Evolutionary conservation across 306 rosid genomes (phyloP).

Genomic region (Lathyrus aphaca): DNA sequence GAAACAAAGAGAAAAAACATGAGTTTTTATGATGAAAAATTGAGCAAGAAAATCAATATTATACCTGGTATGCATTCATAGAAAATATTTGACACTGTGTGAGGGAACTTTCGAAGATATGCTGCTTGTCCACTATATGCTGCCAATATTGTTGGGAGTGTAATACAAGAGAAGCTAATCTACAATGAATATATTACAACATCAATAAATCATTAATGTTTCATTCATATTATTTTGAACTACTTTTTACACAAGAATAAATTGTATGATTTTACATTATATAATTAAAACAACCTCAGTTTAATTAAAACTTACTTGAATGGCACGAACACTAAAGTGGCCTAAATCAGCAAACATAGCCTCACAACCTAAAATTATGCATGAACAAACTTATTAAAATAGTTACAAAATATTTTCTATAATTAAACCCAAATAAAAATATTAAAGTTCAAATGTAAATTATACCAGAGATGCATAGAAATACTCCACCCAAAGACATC

Average conservation of each 20-base stretch:
- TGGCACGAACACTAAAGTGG: conserved; percentile 62
- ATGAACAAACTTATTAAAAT: background rate
- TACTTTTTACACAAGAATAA: too few species aligned
- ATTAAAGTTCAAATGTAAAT: too few species aligned
- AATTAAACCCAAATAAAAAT: background rate
- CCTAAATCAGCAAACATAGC: conserved; percentile 92
- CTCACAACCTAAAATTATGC: conserved; percentile 54
- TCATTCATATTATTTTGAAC: too few species aligned
- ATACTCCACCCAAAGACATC: conserved; percentile 45
- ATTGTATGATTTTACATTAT: background rate
- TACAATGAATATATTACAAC: conserved; percentile 7
- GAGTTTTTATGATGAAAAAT: too few species aligned
- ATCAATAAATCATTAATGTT: conserved; percentile 16
- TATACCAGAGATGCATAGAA: conserved; percentile 40
- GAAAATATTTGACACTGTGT: conserved; percentile 8
- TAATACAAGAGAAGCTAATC: conserved; percentile 41
- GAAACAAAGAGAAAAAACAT: background rate
- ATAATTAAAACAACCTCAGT: background rate
- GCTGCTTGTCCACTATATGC: conserved; percentile 48
- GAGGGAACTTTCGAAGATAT: conserved; percentile 34
- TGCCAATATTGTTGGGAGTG: conserved; percentile 33
- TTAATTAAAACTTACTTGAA: conserved; percentile 53
- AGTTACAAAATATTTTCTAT: background rate
- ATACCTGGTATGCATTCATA: conserved; percentile 37
- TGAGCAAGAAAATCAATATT: too few species aligned